phyloP scores from a whole-genome alignment of 2,329 filamentous ascomycete genomes.

The Macroventuria anomochaeta region DNA sequence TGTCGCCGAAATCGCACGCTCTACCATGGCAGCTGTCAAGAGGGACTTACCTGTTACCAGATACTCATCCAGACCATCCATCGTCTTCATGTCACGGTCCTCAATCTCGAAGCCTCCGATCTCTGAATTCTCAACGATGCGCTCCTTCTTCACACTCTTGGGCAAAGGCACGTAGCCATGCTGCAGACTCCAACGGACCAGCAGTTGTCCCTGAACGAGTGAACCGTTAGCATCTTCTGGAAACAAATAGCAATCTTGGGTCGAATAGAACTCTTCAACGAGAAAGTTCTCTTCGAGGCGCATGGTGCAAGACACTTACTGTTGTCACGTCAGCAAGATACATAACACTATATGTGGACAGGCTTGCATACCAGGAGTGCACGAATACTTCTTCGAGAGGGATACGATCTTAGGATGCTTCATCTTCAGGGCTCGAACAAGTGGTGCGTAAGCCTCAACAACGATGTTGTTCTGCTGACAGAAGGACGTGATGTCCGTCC shows the following conservation, averaged over 20 bases:
- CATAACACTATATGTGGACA: background rate
- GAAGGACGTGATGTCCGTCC: slow-evolving; percentile 68
- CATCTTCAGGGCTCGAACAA: slow-evolving; percentile 75
- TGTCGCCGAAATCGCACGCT: slow-evolving; percentile 24
- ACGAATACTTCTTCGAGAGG: slow-evolving; percentile 71
- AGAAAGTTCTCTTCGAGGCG: background rate
- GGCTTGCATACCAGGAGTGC: slow-evolving; percentile 62
- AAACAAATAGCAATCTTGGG: background rate
- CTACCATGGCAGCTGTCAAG: slow-evolving; percentile 6
- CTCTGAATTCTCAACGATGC: slow-evolving; percentile 70
- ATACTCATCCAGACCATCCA: slow-evolving; percentile 74
- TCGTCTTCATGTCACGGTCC: slow-evolving; percentile 64
- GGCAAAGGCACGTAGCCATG: slow-evolving; percentile 75
- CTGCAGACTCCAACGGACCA: slow-evolving; percentile 81
- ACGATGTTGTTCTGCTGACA: slow-evolving; percentile 71
- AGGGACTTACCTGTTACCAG: slow-evolving; percentile 63
- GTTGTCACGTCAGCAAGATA: slow-evolving; percentile 4
- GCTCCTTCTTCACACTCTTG: slow-evolving; percentile 69
- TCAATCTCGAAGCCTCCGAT: slow-evolving; percentile 68
- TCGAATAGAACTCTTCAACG: background rate
- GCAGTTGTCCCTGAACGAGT: slow-evolving; percentile 59
- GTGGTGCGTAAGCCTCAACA: slow-evolving; percentile 80
- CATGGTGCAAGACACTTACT: slow-evolving; percentile 4
- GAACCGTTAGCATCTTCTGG: background rate
- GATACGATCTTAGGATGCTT: slow-evolving; percentile 67